Conservation (phyloP, 2,329 filamentous ascomycete species). For the Massarina eburnea region DNA sequence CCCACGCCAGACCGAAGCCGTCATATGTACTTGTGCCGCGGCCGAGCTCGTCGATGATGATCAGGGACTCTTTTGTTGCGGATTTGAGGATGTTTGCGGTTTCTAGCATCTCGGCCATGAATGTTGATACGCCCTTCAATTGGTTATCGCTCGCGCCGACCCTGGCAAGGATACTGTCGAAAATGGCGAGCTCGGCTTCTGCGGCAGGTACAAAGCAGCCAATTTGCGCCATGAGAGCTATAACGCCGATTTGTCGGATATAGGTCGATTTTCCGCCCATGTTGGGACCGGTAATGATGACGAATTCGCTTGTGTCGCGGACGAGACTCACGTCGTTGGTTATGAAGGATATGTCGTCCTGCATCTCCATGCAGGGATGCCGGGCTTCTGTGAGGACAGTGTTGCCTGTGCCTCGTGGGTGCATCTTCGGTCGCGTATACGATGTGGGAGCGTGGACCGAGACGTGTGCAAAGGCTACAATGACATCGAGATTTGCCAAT, state of each 20-base stretch:
- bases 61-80: conserved; percentile 89
- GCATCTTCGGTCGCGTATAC: conserved; percentile 89
- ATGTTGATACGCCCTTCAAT: conserved; percentile 95
- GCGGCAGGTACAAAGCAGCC: conserved; percentile 94
- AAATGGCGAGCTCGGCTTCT: conserved; percentile 89
- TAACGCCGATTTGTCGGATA: conserved; percentile 94
- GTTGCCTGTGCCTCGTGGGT: conserved; percentile 81
- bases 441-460: conserved; percentile 89
- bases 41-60: conserved; percentile 97
- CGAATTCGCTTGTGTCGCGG: conserved; percentile 79
- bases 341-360: conserved; percentile 98
- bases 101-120: conserved; percentile 99
- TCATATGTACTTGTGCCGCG: conserved; percentile 98
- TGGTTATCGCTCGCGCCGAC: conserved; percentile 96
- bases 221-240: conserved; percentile 94
- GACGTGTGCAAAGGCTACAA: conserved; percentile 89
- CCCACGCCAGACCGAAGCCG: conserved; percentile 98
- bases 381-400: conserved; percentile 91
- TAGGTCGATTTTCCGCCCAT: conserved; percentile 99
- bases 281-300: conserved; percentile 96
- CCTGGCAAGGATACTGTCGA: conserved; percentile 93
- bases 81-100: conserved; percentile 98
- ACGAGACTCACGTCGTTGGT: conserved; percentile 90
- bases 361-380: conserved; percentile 97
- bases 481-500: conserved; percentile 91